Conservation (phyloP, 352 stramenopile genomes). For the Globisporangium irregulare region DNA sequence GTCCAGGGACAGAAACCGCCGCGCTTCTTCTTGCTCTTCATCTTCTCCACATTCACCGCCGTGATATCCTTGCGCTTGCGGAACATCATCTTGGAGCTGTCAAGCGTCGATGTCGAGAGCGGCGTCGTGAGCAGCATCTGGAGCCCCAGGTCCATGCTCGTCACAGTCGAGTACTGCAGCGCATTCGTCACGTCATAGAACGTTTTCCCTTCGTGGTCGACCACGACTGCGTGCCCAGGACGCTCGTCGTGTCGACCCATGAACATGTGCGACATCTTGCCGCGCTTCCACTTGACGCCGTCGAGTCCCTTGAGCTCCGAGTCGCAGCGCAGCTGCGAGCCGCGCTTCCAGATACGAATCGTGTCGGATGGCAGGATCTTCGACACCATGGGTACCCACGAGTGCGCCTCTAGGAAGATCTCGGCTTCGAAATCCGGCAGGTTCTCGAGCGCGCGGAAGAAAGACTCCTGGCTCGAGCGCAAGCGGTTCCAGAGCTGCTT, state of each 20-base stretch:
- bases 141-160: conserved; percentile 70
- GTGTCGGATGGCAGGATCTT: conserved; percentile 76
- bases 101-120: conserved; percentile 57
- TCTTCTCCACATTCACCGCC: conserved; percentile 21
- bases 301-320: conserved; percentile 75
- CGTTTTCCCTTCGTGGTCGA: conserved; percentile 55
- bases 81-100: conserved; percentile 56
- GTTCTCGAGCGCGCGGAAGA: conserved; percentile 58
- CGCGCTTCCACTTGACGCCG: conserved; percentile 72
- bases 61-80: conserved; percentile 55
- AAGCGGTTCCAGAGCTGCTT: conserved; percentile 55
- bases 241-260: conserved; percentile 31
- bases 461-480: conserved; percentile 43
- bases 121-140: conserved; percentile 72
- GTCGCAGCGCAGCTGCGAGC: conserved; percentile 64
- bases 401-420: conserved; percentile 76
- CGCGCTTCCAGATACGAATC: conserved; percentile 67
- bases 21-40: conserved; percentile 13
- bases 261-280: conserved; percentile 70
- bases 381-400: conserved; percentile 80
- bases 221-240: conserved; percentile 44
- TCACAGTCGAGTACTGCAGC: conserved; percentile 47
- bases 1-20: conserved; percentile 49
- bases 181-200: conserved; percentile 70
- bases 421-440: conserved; percentile 79